These are phyloP conservation scores for Neofusicoccum umdonicola DNA, from an alignment of 2,329 filamentous ascomycete species.

Conservation along the genomic window DNA sequence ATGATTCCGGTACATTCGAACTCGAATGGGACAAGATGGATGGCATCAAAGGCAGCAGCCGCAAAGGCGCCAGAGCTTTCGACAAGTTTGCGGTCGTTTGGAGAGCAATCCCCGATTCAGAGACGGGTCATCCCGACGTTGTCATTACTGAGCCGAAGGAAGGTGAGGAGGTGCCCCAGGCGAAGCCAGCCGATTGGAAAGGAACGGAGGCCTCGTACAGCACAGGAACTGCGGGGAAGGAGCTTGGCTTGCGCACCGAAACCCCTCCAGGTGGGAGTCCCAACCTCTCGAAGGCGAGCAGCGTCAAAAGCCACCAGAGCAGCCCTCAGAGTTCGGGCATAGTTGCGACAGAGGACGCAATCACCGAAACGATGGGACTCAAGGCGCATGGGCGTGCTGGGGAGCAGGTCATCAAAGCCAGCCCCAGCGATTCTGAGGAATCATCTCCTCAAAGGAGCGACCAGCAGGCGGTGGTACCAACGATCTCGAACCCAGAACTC, in stretches of 20 bases:
- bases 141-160: slow-evolving; percentile 64
- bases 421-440: slow-evolving; percentile 22
- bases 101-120: slow-evolving; percentile 49
- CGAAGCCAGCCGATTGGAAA: slow-evolving; percentile 71
- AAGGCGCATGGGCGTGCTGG: slow-evolving; percentile 38
- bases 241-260: slow-evolving; percentile 66
- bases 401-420: slow-evolving; percentile 31
- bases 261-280: slow-evolving; percentile 53
- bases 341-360: slow-evolving; percentile 30
- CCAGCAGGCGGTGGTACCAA: not conserved
- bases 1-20: slow-evolving; percentile 69
- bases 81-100: slow-evolving; percentile 85
- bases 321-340: slow-evolving; percentile 27
- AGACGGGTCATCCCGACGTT: slow-evolving; percentile 33
- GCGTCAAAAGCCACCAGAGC: slow-evolving; percentile 50
- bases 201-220: slow-evolving; percentile 42
- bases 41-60: slow-evolving; percentile 84
- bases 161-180: slow-evolving; percentile 69
- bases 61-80: slow-evolving; percentile 77
- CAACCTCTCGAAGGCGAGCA: slow-evolving; percentile 70
- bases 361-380: slow-evolving; percentile 35
- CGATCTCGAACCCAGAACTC: slow-evolving; percentile 3
- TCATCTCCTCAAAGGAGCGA: not conserved
- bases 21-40: slow-evolving; percentile 80
- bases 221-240: slow-evolving; percentile 48